Base-by-base conservation (phyloP, 352 stramenopile genomes). In the Lagenidium giganteum region DNA sequence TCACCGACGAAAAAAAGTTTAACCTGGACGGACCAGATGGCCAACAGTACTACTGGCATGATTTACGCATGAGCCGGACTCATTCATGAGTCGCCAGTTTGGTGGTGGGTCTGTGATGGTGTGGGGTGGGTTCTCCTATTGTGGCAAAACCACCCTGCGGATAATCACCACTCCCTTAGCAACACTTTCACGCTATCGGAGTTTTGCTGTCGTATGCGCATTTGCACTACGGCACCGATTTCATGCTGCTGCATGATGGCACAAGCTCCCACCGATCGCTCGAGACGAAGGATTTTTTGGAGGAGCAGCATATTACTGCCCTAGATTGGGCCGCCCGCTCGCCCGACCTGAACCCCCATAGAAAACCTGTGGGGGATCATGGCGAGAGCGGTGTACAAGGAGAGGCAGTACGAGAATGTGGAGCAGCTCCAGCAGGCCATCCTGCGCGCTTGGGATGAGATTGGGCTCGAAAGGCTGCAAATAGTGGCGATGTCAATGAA, bases 1-100 rank as follows among this genome's bases (percentile, higher is more conserved):
- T 70, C 30, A 69, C 60, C 0, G 57, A 80, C 13, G 57, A 73
- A 22, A 70, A 70, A 42, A 70, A 65, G 24, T 73, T 51, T 25
- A 73, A 67, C 30, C 33, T 68, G 4, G 64, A 76, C 17, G 64
- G 61, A 0, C 57, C 54, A 2, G 64, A 80, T 18, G 54, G 61
- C 1, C 57, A 51, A 6, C 44, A 67, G 23, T 11, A 45, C 11
- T 67, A 63, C 25, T 81, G 64, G 56, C 46, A 42, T 0, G 59
- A 67, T 31, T 0, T 61, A 0, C 46, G 44, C 1, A 8, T 16
- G 8, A 20, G 20, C 5, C 1, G 13, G 5, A 14, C 30, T n/a
- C 23, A 23, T 17, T 11, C 30, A 17, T 18, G 3, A 25, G 25
- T n/a, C 47, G 27, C 13, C 41, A 48, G 11, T 24, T 21, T 3